Conservation (phyloP, 2,329 filamentous ascomycete genomes). For the Sclerotinia trifoliorum region DNA sequence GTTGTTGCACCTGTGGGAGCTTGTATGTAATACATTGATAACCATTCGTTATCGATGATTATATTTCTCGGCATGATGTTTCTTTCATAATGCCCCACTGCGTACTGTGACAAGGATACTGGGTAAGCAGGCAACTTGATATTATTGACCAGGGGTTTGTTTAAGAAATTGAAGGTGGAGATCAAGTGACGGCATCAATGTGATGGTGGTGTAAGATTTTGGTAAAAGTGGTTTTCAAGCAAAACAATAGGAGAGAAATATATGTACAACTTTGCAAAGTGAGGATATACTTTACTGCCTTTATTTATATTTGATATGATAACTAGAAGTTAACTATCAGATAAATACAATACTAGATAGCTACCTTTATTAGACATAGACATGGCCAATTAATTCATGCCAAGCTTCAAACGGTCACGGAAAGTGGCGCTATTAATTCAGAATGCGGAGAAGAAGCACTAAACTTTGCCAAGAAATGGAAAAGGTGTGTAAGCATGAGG, state of each 20-base stretch:
- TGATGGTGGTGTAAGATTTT: neutral
- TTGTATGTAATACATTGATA: constrained; percentile 9
- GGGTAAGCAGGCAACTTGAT: neutral
- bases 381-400: neutral
- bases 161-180: neutral
- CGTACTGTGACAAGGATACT: neutral
- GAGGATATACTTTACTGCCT: constrained; percentile 6
- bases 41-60: constrained; percentile 11
- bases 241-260: neutral
- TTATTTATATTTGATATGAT: neutral
- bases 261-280: neutral
- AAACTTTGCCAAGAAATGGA: neutral
- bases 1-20: neutral
- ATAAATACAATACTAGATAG: neutral
- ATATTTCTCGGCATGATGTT: neutral
- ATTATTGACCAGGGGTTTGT: neutral
- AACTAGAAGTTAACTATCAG: neutral
- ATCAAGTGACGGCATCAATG: constrained; percentile 1
- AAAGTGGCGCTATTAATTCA: constrained; percentile 1
- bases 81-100: neutral
- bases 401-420: neutral
- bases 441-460: constrained; percentile 19
- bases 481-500: neutral
- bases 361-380: neutral
- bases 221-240: neutral